Base-by-base conservation (phyloP, 306 rosid species). In the Lotus japonicus region DNA sequence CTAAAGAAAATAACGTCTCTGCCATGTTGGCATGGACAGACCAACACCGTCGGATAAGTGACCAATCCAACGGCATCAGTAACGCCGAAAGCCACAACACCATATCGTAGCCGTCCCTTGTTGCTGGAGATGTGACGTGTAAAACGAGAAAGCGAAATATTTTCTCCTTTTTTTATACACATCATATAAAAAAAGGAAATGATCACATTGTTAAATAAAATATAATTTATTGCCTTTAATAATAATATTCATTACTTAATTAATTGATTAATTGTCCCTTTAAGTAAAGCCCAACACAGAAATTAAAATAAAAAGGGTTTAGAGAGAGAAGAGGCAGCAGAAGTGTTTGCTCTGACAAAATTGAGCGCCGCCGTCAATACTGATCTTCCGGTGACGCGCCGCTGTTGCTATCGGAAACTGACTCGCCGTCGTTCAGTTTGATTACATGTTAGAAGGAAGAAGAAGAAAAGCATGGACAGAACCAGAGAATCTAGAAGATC, bases 401-500 rank as follows among this genome's bases (percentile, higher is more conserved):
- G 67, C 52, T n/a, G 64, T 23, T 14, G 6, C 23, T 54, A 5
- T 31, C 11, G 21, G 6, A 56, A 43, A 33, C 2, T 15, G 8
- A 62, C 42, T 58, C 57, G 0, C 46, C 28, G 2, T 26, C 26
- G 3, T 52, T 43, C 54, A 49, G 18, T 64, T 64, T 68, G 28
- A 54, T 71, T 74, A 77, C 74, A 77, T 74, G 89, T 85, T 72
- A 71, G 58, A 74, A 67, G 46, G 48, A 42, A 48, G 38, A 72
- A 71, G 58, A 74, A 67, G 46, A 43, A 42, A 48, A 31, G 56
- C 70, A 86, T 86, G 86, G 86, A 89, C 21, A 85, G 81, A 81
- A 74, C 11, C 46, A 81, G 89, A 86, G 89, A 84, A 63, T 76
- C 87, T 9, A 83, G 76, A 74, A 81, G 79, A 65, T 71, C 85